A percentile compares a stretch with the other conserved stretches of the same genome.
These are phyloP conservation scores for Chenopodium suecicum DNA, from an alignment of 148 eudicot species.

Conservation along the genomic window DNA sequence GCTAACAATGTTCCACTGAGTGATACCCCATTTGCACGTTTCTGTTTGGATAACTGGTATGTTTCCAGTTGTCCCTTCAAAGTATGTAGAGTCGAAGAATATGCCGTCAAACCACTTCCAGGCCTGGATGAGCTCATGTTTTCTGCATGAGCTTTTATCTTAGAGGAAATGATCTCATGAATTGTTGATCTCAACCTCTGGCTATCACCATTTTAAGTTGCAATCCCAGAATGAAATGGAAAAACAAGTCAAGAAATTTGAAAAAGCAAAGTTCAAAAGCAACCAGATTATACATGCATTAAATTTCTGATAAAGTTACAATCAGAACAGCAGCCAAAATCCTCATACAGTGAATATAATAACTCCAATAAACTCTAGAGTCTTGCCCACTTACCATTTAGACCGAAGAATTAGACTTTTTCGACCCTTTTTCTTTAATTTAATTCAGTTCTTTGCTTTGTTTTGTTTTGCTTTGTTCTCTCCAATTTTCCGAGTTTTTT, in stretches of 20 bases:
- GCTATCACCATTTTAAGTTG: conserved; percentile 44
- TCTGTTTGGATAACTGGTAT: conserved; percentile 67
- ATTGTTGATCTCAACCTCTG: conserved; percentile 92
- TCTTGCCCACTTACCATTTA: not conserved
- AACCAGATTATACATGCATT: not conserved
- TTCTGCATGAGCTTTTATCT: conserved; percentile 79
- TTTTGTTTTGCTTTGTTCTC: too few species aligned
- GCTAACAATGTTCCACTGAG: conserved; percentile 65
- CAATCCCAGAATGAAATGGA: conserved; percentile 10
- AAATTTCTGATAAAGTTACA: not conserved
- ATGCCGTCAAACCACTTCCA: conserved; percentile 53
- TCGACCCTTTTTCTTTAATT: too few species aligned
- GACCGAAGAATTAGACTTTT: too few species aligned
- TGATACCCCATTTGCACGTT: conserved; percentile 68
- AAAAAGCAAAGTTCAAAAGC: conserved; percentile 2
- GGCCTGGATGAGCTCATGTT: conserved; percentile 54
- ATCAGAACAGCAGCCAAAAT: not conserved
- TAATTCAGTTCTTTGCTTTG: too few species aligned
- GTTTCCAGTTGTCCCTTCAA: conserved; percentile 78
- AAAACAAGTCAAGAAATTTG: conserved; percentile 15
- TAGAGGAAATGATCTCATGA: conserved; percentile 76
- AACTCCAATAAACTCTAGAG: not conserved
- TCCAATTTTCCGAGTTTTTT: too few species aligned
- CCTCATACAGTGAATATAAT: not conserved
- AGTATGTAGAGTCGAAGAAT: conserved; percentile 57